phyloP scores from a whole-genome alignment of 2,329 filamentous ascomycete species.

The Fusarium sp. region DNA sequence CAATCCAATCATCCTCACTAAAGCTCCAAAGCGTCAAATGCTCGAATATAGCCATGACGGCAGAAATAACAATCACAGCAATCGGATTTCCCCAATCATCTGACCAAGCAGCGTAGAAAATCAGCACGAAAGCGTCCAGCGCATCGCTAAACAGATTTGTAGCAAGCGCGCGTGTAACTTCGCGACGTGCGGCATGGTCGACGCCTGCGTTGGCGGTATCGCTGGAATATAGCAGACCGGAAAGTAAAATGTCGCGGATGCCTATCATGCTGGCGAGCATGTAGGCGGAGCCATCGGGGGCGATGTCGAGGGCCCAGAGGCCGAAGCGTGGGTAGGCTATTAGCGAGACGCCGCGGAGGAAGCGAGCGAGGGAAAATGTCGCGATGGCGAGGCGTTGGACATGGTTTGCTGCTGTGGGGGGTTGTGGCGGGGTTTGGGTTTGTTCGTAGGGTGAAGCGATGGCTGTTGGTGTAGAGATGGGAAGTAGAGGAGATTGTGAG shows the following conservation, averaged over 20 bases:
- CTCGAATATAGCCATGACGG: conserved; percentile 49
- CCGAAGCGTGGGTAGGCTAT: conserved; percentile 47
- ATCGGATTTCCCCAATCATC: conserved; percentile 48
- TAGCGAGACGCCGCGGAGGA: conserved; percentile 47
- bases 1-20: conserved; percentile 45
- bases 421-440: conserved; percentile 5
- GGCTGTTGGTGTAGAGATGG: conserved; percentile 43
- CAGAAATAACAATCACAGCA: conserved; percentile 46
- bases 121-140: conserved; percentile 51
- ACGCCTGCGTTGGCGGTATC: conserved; percentile 27
- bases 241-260: conserved; percentile 49
- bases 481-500: conserved; percentile 43
- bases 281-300: conserved; percentile 43
- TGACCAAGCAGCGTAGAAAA: conserved; percentile 51
- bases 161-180: conserved; percentile 49
- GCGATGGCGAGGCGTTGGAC: conserved; percentile 43
- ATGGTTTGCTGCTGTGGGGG: conserved; percentile 26
- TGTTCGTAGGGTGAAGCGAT: conserved; percentile 26
- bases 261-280: conserved; percentile 50
- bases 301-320: conserved; percentile 49
- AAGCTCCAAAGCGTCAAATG: conserved; percentile 52
- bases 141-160: conserved; percentile 51
- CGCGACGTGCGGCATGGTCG: conserved; percentile 38
- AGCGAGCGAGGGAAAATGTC: conserved; percentile 44
- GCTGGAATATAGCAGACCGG: conserved; percentile 47